Percentiles rank a stretch among this genome's conserved stretches.
Conservation (phyloP, 2,329 filamentous ascomycete species). For the Decorospora gaudefroyi region DNA sequence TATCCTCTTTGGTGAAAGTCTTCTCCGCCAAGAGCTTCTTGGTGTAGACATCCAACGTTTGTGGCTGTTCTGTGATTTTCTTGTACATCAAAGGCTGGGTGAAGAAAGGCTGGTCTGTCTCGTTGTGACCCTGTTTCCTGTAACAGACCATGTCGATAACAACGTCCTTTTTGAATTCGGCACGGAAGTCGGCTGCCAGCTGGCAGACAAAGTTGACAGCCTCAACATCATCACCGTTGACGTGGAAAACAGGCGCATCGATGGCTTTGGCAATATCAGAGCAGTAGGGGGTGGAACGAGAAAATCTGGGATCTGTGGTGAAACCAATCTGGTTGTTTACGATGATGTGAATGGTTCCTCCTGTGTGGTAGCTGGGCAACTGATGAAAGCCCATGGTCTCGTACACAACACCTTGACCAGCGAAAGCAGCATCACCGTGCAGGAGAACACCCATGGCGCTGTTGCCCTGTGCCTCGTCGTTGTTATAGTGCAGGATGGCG, state of each 20-base stretch:
- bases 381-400: constrained; percentile 98
- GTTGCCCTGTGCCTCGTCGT: constrained; percentile 85
- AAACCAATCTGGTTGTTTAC: constrained; percentile 99
- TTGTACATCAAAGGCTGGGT: constrained; percentile 99
- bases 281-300: constrained; percentile 97
- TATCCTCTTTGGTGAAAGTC: constrained; percentile 95
- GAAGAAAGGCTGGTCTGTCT: constrained; percentile 98
- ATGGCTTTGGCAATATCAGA: constrained; percentile 99
- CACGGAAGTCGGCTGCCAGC: constrained; percentile 95
- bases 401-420: constrained; percentile 95
- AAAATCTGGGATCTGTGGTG: constrained; percentile 96
- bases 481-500: constrained; percentile 98
- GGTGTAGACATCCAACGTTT: constrained; percentile 88
- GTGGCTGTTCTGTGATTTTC: constrained; percentile 82
- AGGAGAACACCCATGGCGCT: constrained; percentile 95
- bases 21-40: constrained; percentile 89
- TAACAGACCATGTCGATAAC: constrained; percentile 99
- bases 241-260: constrained; percentile 97
- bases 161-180: constrained; percentile 97
- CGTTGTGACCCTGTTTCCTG: constrained; percentile 98
- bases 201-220: constrained; percentile 98
- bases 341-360: constrained; percentile 93
- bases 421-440: constrained; percentile 96
- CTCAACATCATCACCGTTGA: constrained; percentile 98
- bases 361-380: constrained; percentile 93